Evolutionary conservation across 768 basidiomycete genomes (phyloP), one percentile per base, ranked within the genome.

Genomic region (Rhizopogon roseolus): DNA sequence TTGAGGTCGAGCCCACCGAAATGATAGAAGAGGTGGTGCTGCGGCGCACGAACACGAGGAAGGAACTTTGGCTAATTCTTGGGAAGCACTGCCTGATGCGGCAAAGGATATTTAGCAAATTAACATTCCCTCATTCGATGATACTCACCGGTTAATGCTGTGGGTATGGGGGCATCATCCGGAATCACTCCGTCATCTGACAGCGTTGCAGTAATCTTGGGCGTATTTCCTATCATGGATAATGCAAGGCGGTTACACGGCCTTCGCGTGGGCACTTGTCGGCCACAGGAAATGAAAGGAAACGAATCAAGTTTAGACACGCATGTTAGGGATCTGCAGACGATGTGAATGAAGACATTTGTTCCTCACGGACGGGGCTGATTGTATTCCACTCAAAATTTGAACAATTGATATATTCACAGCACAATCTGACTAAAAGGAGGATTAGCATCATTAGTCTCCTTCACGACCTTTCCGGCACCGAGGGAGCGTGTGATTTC

Each of bases 1-100:
- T 58, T 53, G 59, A 44, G 46, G 64, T 62, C 27, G 60, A 58
- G 54, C 57, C 56, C 54, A 37, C 60, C 55, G 54, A 60, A 51
- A 56, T 43, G 39, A 65, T 49, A 50, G 54, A 56, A 57, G 57
- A 46, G 29, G 8, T 42, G 45, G 8, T 42, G 45, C 48, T 55
- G 44, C 39, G 53, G 53, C 28, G 32, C 39, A 52, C 54, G 50
- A 56, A 54, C 56, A 49, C 55, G 65, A 57, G 43, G 43, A 43
- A 45, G 34, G 57, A 63, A 61, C 54, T 64, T 65, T 55, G 66
- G 57, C 59, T 55, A 63, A 58, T 58, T 61, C 65, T 66, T 56
- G 62, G 64, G 57, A 68, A 50, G 29, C 11, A 56, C 25, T 29
- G 50, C 53, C 54, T 43, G 52, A 66, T 59, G 52, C 50, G 41